Percentiles rank a stretch among this genome's conserved stretches.
phyloP scores from a whole-genome alignment of 225 moss, liverwort and hornwort species.

The Sphagnum contortum region DNA sequence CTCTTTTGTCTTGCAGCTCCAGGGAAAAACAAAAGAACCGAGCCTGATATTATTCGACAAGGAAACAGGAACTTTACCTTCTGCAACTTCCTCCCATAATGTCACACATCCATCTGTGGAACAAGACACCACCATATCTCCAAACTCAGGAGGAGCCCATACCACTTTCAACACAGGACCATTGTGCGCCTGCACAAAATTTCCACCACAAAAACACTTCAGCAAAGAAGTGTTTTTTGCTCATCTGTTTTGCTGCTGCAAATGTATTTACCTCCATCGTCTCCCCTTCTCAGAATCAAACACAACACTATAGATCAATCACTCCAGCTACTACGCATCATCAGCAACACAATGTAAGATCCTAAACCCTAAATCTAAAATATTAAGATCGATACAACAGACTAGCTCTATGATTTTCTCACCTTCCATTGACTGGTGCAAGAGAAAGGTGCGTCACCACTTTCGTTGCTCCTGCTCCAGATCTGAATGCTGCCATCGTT shows the following conservation, averaged over 20 bases:
- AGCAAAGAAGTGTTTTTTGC: background rate
- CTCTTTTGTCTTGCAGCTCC: too few relatives aligned
- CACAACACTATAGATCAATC: too few relatives aligned
- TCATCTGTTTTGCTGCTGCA: background rate
- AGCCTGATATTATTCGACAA: too few relatives aligned
- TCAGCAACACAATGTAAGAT: too few relatives aligned
- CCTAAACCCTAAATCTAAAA: too few relatives aligned
- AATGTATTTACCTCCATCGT: too few relatives aligned
- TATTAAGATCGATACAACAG: too few relatives aligned
- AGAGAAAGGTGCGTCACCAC: background rate
- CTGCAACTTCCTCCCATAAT: constrained; percentile 71
- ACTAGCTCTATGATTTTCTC: too few relatives aligned
- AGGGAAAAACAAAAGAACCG: too few relatives aligned
- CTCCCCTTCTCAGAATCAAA: too few relatives aligned
- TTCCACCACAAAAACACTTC: background rate
- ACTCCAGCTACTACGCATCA: too few relatives aligned
- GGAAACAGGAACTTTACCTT: constrained; percentile 11
- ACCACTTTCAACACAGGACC: constrained; percentile 55
- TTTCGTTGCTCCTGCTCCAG: constrained; percentile 1
- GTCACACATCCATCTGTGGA: constrained; percentile 56
- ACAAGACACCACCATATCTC: constrained; percentile 76
- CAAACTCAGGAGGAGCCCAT: constrained; percentile 87
- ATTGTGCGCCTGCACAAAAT: constrained; percentile 47
- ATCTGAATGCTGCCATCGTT: constrained; percentile 6
- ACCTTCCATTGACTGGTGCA: constrained; percentile 9